Base-by-base conservation (phyloP, 2,329 filamentous ascomycete genomes). In the Fusarium heterosporum region DNA sequence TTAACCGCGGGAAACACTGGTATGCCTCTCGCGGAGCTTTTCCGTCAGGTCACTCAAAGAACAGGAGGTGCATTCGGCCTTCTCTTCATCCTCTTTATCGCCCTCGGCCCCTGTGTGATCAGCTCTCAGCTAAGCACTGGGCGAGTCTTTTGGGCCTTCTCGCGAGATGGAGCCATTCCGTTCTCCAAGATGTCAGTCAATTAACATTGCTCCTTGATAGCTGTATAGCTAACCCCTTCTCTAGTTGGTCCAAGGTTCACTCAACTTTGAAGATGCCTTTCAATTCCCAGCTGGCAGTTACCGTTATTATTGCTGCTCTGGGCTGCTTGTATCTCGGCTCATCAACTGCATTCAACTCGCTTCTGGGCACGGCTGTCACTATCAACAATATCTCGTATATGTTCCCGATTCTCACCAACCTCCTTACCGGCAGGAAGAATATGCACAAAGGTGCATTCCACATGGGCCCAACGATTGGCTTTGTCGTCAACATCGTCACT, bases 61-160 rank as follows among this genome's bases (percentile, higher is more conserved):
- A 25, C 19, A 1, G 55, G 57, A 0, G 57, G 57, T 2, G 57
- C 57, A 0, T 60, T 60, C 3, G 57, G 57, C 7, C 57, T 60
- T 0, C 3, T 42, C 0, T 60, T 60, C 2, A 38, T 60, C 1
- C 39, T 60, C 0, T 36, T 60, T 4, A 14, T 60, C 0, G 57
- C 56, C 3, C 54, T 60, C 1, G 56, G 56, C 1, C 57, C 57
- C 0, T 60, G 57, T 2, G 45, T 59, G 0, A n/a, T 60, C 2
- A 60, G 57, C 32, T 60, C 57, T 0, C 57, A 60, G n/a, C 39
- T 60, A 1, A 60, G 57, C 8, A 60, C 57, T 19, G 55, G 57
- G 0, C 55, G 57, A 0, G 51, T 60, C 2, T 60, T 59, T 26
- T 60, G 57, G 57, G 57, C 57, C 1, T 60, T 60, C 5, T 60